These are phyloP conservation scores for Sclerotinia spermophila DNA, from an alignment of 2,329 filamentous ascomycete species.

Conservation along the genomic window DNA sequence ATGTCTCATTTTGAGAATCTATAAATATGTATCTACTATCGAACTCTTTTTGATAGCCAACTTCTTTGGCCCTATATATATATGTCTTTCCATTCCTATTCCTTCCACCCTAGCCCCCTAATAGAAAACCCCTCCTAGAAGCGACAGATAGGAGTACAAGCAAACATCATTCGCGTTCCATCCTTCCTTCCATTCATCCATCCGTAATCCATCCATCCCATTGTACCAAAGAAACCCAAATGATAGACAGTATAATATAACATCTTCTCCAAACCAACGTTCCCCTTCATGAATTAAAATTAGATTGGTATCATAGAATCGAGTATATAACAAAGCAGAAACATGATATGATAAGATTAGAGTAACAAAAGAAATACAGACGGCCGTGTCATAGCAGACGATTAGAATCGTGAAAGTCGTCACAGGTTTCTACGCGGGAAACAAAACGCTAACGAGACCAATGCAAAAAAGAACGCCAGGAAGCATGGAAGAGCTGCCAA, in stretches of 20 bases:
- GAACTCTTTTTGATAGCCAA: background rate
- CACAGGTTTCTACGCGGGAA: background rate
- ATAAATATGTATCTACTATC: background rate
- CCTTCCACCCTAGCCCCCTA: too few relatives aligned
- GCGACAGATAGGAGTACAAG: too few relatives aligned
- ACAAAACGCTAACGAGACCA: background rate
- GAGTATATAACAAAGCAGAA: background rate
- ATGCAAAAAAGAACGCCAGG: background rate
- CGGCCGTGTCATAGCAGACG: background rate
- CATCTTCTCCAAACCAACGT: background rate
- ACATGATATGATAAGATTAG: background rate
- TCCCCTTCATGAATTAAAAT: background rate
- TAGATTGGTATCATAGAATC: slow-evolving; percentile 11
- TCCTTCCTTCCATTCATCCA: background rate
- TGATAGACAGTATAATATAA: background rate
- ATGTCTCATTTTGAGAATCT: background rate
- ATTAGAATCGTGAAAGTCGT: slow-evolving; percentile 5
- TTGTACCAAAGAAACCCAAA: background rate
- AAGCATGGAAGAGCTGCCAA: background rate
- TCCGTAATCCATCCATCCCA: background rate
- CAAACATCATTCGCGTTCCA: too few relatives aligned
- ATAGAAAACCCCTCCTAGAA: too few relatives aligned
- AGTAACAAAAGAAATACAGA: background rate
- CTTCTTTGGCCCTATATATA: background rate
- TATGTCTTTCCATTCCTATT: background rate